Evolutionary conservation across 176 grass and related monocot species (phyloP).

Genomic region (Avena sativa): DNA sequence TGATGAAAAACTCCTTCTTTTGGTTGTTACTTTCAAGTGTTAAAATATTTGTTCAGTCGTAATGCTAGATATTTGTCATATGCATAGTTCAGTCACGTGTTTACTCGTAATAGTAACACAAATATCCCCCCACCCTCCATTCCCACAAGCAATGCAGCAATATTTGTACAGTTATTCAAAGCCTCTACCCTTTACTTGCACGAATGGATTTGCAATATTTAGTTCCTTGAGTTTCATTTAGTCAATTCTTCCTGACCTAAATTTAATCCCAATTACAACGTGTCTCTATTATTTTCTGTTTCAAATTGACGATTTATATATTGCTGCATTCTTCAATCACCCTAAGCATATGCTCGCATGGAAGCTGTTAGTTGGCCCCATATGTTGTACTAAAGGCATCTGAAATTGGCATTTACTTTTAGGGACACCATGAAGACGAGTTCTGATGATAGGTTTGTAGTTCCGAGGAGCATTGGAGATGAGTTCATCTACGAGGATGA

Average conservation of each 20-base stretch:
- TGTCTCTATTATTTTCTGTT: not conserved
- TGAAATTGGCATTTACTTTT: not conserved
- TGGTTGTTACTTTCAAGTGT: too few relatives aligned
- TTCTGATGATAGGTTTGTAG: not conserved
- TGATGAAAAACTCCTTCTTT: too few relatives aligned
- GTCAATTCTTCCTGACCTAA: not conserved
- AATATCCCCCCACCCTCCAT: too few relatives aligned
- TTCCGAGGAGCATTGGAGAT: not conserved
- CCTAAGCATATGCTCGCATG: not conserved
- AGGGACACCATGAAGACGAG: not conserved
- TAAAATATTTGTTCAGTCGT: too few relatives aligned
- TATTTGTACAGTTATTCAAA: too few relatives aligned
- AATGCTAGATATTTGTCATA: too few relatives aligned
- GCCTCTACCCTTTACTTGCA: not conserved
- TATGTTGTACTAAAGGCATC: not conserved
- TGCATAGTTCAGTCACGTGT: too few relatives aligned
- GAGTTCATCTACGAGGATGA: slow-evolving; percentile 7
- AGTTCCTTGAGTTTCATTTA: not conserved
- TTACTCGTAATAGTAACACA: too few relatives aligned
- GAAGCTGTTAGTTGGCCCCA: not conserved
- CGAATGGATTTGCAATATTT: not conserved
- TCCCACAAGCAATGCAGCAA: too few relatives aligned
- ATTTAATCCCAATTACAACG: not conserved
- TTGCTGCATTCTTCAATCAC: not conserved
- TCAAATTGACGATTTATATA: not conserved